Percentiles rank a stretch among this genome's conserved stretches.
These are phyloP conservation scores for Discostella stelligeroides DNA, from an alignment of 108 stramenopile species.

Conservation along the genomic window DNA sequence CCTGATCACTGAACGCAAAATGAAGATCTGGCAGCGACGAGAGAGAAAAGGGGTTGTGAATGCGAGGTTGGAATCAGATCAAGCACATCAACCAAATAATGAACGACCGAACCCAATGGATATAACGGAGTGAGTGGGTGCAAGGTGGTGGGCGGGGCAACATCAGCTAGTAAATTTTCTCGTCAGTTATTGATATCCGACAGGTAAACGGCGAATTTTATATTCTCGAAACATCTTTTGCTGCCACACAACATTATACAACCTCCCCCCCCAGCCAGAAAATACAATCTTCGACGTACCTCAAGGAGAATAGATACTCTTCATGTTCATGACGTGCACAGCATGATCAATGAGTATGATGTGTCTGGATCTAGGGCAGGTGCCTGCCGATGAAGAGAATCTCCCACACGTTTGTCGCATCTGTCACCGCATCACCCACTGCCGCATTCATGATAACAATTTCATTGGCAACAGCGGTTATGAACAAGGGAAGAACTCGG, in stretches of 20 bases:
- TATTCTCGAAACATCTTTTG: conserved; percentile 39
- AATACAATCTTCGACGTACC: too few relatives aligned
- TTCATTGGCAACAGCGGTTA: background rate
- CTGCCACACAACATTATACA: background rate
- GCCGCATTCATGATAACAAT: too few relatives aligned
- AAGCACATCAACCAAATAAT: too few relatives aligned
- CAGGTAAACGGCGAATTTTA: conserved; percentile 59
- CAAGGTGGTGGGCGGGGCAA: background rate
- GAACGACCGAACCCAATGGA: too few relatives aligned
- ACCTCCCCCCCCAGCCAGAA: background rate
- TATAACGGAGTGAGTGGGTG: background rate
- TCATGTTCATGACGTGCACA: too few relatives aligned
- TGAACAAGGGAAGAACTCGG: too few relatives aligned
- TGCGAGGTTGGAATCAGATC: too few relatives aligned
- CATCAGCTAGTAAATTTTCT: conserved; percentile 37
- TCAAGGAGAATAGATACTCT: background rate
- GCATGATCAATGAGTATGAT: too few relatives aligned
- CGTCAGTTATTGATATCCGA: conserved; percentile 34
- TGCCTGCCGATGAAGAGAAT: too few relatives aligned
- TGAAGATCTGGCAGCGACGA: background rate
- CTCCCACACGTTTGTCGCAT: too few relatives aligned
- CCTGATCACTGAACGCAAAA: background rate
- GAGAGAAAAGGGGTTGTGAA: background rate
- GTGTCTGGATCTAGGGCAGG: too few relatives aligned
- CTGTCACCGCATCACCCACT: background rate